These are phyloP conservation scores for Lunularia cruciata DNA, from an alignment of 225 moss, liverwort and hornwort genomes.

Conservation along the genomic window DNA sequence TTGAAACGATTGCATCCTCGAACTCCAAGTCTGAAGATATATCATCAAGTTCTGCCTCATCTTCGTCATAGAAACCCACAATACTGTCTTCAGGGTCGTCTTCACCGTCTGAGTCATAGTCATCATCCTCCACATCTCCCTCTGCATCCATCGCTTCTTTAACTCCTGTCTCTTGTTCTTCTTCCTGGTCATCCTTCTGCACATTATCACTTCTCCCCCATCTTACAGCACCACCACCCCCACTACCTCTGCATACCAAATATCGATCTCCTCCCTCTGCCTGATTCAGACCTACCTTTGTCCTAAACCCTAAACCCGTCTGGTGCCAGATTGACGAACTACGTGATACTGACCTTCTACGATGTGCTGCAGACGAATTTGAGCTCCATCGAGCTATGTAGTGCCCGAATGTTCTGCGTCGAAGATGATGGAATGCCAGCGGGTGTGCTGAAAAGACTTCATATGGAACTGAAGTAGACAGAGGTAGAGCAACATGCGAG, in stretches of 20 bases:
- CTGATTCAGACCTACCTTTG: background rate
- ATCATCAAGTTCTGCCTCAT: slow-evolving; percentile 34
- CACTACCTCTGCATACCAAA: slow-evolving; percentile 1
- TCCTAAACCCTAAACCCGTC: background rate
- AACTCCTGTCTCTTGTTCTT: slow-evolving; percentile 17
- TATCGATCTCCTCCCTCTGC: background rate
- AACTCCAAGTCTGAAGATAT: slow-evolving; percentile 22
- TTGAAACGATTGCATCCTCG: slow-evolving; percentile 7
- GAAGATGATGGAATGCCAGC: background rate
- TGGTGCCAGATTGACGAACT: too few species aligned
- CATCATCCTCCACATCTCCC: slow-evolving; percentile 31
- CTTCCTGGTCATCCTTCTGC: slow-evolving; percentile 2
- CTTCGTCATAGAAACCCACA: slow-evolving; percentile 58
- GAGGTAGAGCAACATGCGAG: background rate
- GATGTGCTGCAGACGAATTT: background rate
- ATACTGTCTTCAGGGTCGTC: slow-evolving; percentile 56
- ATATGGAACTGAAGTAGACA: background rate
- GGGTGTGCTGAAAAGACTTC: background rate
- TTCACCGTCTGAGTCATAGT: slow-evolving; percentile 27
- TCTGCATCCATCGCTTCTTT: slow-evolving; percentile 47
- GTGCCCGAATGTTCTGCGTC: background rate
- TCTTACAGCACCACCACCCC: slow-evolving; percentile 18
- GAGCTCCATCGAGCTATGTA: background rate
- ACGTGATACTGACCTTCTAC: background rate
- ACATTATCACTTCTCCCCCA: slow-evolving; percentile 18